Conservation (phyloP, 2,329 filamentous ascomycete genomes). For the Alternaria sp. region DNA sequence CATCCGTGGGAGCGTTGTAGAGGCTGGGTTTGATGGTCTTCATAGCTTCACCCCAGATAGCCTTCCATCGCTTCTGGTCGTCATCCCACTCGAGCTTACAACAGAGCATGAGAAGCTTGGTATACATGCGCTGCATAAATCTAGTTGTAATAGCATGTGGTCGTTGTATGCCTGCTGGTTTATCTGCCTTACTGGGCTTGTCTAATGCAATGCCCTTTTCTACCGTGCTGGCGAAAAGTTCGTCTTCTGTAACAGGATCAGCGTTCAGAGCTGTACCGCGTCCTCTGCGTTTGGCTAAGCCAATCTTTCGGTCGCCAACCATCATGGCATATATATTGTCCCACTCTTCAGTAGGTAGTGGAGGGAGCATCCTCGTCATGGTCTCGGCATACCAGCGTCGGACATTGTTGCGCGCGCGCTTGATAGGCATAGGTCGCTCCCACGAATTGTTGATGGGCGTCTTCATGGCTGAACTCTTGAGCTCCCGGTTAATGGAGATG, state of each 20-base stretch:
- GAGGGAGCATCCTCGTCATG: slow-evolving; percentile 54
- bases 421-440: slow-evolving; percentile 56
- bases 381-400: slow-evolving; percentile 55
- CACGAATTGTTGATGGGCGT: slow-evolving; percentile 58
- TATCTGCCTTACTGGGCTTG: slow-evolving; percentile 39
- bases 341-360: slow-evolving; percentile 57
- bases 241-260: slow-evolving; percentile 1
- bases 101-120: slow-evolving; percentile 52
- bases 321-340: slow-evolving; percentile 52
- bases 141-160: slow-evolving; percentile 53
- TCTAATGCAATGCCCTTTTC: slow-evolving; percentile 31
- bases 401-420: slow-evolving; percentile 54
- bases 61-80: slow-evolving; percentile 34
- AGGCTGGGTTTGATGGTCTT: slow-evolving; percentile 17
- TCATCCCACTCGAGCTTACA: slow-evolving; percentile 53
- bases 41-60: slow-evolving; percentile 34
- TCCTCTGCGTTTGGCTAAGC: slow-evolving; percentile 33
- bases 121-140: slow-evolving; percentile 58
- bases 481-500: slow-evolving; percentile 27
- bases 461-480: slow-evolving; percentile 36
- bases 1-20: slow-evolving; percentile 30
- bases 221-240: slow-evolving; percentile 17
- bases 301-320: slow-evolving; percentile 40
- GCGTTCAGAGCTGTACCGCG: slow-evolving; percentile 7
- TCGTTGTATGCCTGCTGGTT: slow-evolving; percentile 28